Conservation (phyloP, 2,329 filamentous ascomycete genomes). For the Hyphodiscus sp. region DNA sequence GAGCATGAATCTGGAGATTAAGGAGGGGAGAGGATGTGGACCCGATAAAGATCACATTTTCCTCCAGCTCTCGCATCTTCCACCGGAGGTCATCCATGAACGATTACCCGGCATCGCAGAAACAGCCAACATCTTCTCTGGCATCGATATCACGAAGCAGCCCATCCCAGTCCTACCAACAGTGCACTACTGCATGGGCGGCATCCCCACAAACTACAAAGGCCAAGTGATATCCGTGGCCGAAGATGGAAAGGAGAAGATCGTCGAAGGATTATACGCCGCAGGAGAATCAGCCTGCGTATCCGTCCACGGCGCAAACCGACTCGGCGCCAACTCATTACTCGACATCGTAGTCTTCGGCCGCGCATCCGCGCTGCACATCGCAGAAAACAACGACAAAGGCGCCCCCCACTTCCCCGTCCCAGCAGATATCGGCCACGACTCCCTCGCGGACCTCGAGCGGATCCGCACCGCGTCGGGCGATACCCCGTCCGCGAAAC, state of each 20-base stretch:
- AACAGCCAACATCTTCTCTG: constrained; percentile 93
- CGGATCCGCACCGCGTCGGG: constrained; percentile 63
- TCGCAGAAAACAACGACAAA: constrained; percentile 88
- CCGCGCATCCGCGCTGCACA: constrained; percentile 85
- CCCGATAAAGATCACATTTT: constrained; percentile 98
- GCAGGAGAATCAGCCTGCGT: constrained; percentile 97
- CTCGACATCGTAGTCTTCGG: constrained; percentile 97
- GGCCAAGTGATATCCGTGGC: constrained; percentile 92
- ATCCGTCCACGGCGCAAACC: constrained; percentile 96
- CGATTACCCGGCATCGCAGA: constrained; percentile 98
- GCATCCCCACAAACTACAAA: constrained; percentile 95
- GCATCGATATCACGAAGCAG: constrained; percentile 95
- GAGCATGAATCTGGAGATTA: constrained; percentile 98
- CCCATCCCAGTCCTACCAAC: constrained; percentile 94
- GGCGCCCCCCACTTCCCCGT: constrained; percentile 74
- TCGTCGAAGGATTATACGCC: constrained; percentile 91
- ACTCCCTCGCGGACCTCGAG: constrained; percentile 82
- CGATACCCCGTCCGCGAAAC: constrained; percentile 79
- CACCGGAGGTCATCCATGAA: constrained; percentile 86
- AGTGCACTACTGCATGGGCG: constrained; percentile 99
- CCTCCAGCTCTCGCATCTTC: constrained; percentile 94
- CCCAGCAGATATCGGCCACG: constrained; percentile 77
- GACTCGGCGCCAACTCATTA: constrained; percentile 95
- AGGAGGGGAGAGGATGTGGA: constrained; percentile 93
- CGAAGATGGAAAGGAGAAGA: constrained; percentile 78